A percentile compares a stretch with the other conserved stretches of the same genome.
Conservation (phyloP, 2,329 filamentous ascomycete genomes). For the Xylariaceae sp. region DNA sequence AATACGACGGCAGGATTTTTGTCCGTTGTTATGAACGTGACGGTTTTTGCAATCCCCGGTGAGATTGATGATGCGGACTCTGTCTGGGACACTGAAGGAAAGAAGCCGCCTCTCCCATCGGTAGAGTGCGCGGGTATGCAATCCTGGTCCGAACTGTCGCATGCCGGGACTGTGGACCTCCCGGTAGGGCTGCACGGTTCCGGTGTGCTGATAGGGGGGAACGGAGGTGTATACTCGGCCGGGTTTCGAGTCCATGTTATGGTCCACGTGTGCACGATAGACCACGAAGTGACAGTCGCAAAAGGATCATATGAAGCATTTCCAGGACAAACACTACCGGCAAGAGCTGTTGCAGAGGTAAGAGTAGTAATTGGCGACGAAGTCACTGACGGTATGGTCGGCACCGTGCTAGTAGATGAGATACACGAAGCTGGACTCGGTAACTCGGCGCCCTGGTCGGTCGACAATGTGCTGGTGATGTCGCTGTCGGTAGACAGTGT, state of each 20-base stretch:
- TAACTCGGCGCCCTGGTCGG: too few relatives aligned
- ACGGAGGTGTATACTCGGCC: slow-evolving; percentile 45
- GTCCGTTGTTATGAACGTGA: slow-evolving; percentile 49
- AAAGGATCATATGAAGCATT: slow-evolving; percentile 25
- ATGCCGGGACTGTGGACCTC: slow-evolving; percentile 27
- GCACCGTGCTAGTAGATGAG: too few relatives aligned
- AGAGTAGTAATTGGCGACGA: background rate
- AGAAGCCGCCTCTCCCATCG: slow-evolving; percentile 5
- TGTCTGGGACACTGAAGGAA: slow-evolving; percentile 6
- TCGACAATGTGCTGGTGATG: too few relatives aligned
- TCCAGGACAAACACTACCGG: background rate
- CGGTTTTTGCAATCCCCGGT: slow-evolving; percentile 22
- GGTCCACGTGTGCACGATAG: slow-evolving; percentile 47
- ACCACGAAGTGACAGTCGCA: slow-evolving; percentile 37
- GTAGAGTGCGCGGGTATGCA: slow-evolving; percentile 31
- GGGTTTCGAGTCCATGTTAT: slow-evolving; percentile 45
- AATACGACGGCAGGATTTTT: slow-evolving; percentile 52
- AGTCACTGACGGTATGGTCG: too few relatives aligned
- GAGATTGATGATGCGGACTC: slow-evolving; percentile 7
- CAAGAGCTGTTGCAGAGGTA: slow-evolving; percentile 1
- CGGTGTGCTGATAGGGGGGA: slow-evolving; percentile 38
- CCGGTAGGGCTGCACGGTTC: slow-evolving; percentile 34
- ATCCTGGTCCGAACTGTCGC: slow-evolving; percentile 26
- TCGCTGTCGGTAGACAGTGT: too few relatives aligned
- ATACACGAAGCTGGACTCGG: too few relatives aligned